A percentile compares a stretch with the other conserved stretches of the same genome.
Conservation (phyloP, 495 filamentous ascomycete species). For the Paragyromitra xinjiangensis region DNA sequence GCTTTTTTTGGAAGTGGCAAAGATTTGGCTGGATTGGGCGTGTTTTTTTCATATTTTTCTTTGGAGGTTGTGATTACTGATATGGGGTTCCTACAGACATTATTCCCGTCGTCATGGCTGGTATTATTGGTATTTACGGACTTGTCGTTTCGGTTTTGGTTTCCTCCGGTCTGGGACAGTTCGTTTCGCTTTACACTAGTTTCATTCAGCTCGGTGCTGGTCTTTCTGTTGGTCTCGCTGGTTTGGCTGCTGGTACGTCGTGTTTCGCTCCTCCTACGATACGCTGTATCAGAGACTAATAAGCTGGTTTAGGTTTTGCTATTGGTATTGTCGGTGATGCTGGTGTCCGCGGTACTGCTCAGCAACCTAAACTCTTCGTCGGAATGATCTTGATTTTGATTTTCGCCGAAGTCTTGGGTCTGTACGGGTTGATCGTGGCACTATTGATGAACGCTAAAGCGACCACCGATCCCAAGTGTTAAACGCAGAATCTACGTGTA, state of each 20-base stretch:
- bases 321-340: constrained; percentile 99
- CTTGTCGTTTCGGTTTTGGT: constrained; percentile 98
- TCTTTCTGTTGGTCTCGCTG: constrained; percentile 93
- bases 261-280: background rate
- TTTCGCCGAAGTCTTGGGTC: constrained; percentile 99
- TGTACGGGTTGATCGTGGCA: constrained; percentile 97
- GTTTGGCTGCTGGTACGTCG: constrained; percentile 87
- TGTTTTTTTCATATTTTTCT: constrained; percentile 14
- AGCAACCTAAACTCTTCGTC: constrained; percentile 97
- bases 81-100: constrained; percentile 72
- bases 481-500: constrained; percentile 15
- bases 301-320: constrained; percentile 71
- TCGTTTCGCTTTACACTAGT: constrained; percentile 85
- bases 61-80: constrained; percentile 34
- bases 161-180: constrained; percentile 86
- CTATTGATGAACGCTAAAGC: constrained; percentile 97
- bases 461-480: constrained; percentile 63
- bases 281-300: background rate
- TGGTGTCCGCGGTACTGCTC: constrained; percentile 96
- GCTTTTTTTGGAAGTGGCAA: constrained; percentile 28
- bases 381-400: constrained; percentile 99
- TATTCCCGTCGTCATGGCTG: constrained; percentile 99
- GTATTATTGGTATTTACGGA: constrained; percentile 99
- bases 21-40: constrained; percentile 17
- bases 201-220: constrained; percentile 98